Evolutionary conservation across 73 alveolate species (phyloP).

Genomic region (Paramecium octaurelia): DNA sequence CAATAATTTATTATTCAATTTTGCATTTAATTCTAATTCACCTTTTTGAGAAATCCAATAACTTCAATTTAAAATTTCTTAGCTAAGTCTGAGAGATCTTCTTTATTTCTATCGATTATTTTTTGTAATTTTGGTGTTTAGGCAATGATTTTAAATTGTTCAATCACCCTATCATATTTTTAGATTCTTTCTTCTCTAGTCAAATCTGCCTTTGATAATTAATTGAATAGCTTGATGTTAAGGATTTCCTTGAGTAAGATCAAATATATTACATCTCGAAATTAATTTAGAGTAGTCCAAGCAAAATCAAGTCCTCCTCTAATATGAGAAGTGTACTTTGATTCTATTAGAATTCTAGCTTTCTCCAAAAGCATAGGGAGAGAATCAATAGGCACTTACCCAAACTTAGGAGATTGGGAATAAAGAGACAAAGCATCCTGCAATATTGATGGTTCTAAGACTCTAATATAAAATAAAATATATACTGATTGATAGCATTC

Average conservation of each 20-base stretch:
- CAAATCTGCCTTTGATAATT: conserved; percentile 36
- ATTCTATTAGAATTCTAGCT: not conserved
- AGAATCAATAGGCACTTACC: not conserved
- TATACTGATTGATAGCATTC: conserved; percentile 33
- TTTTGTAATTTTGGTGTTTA: conserved; percentile 23
- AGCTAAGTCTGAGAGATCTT: conserved; percentile 25
- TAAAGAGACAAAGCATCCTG: not conserved
- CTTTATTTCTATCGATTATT: conserved; percentile 48
- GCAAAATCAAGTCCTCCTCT: conserved; percentile 4
- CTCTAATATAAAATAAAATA: not conserved
- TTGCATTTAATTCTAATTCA: not conserved
- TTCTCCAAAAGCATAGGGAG: not conserved
- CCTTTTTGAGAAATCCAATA: conserved; percentile 8
- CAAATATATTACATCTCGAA: not conserved
- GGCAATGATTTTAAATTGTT: conserved; percentile 34
- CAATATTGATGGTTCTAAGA: conserved; percentile 10
- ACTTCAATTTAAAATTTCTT: conserved; percentile 11
- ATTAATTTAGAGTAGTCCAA: not conserved
- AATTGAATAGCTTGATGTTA: not conserved
- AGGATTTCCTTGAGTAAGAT: conserved; percentile 16
- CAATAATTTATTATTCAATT: not conserved
- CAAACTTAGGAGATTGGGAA: not conserved
- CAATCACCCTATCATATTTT: conserved; percentile 36
- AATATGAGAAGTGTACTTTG: not conserved
- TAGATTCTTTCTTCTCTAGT: conserved; percentile 59